Evolutionary conservation across 805 yeast genomes (phyloP), one percentile per base, ranked within the genome.

Genomic region (Scheffersomyces coipomensis): DNA sequence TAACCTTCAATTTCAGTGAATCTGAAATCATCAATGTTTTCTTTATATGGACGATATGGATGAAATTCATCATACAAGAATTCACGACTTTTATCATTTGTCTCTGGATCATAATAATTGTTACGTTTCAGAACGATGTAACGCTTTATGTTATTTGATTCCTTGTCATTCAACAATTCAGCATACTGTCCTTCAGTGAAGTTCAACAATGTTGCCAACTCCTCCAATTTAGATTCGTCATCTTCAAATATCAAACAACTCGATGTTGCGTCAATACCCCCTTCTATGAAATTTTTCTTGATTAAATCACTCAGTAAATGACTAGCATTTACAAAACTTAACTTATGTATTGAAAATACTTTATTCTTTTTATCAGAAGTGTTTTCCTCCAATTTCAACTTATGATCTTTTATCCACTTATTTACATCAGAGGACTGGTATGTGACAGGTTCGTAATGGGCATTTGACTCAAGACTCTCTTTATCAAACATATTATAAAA

Each of bases 231-330:
- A 4, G 58, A 35, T 58, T 53, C 35, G 27, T 58, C 55, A 4
- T 39, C 43, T 19, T 51, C 60, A 33, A 55, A 53, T 5, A 51
- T 62, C 19, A 67, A 49, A 29, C 73, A 53, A 11, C 64, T 45
- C 45, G 59, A 26, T 43, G 71, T 70, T 1, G 83, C 75, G 19
- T 73, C 67, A 2, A 89, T 58, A 0, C 67, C 79, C 18, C 58
- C 52, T 10, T 63, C 63, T 6, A 57, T 58, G 34, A 90, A 62
- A 19, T 69, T 67, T 43, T 81, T 81, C 33, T 81, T 83, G 8
- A 91, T 73, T 52, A 91, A 64, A 42, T 88, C 96, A 5, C 91
- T 78, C 0, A 97, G 85, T 22, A 90, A 62, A 47, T 83, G 85
- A 16, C 95, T 82, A 2, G 80, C 78, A 45, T 82, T 79, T 16